phyloP scores from a whole-genome alignment of 495 filamentous ascomycete species.

The Penicillium ucsense region DNA sequence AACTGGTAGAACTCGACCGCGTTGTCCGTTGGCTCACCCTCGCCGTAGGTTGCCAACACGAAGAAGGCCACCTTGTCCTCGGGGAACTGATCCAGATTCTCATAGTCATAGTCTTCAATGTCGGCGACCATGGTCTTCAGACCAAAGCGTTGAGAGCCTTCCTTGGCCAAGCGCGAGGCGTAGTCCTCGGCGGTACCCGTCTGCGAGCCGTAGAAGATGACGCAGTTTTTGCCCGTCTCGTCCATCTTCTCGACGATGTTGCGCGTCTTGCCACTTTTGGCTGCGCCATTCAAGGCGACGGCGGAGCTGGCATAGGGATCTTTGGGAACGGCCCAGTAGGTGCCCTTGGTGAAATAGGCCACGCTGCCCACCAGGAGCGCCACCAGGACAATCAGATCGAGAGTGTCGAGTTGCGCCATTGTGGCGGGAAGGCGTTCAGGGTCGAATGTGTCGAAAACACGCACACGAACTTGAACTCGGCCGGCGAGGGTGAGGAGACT shows the following conservation, averaged over 20 bases:
- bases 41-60: conserved; percentile 93
- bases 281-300: conserved; percentile 53
- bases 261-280: conserved; percentile 77
- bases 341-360: conserved; percentile 96
- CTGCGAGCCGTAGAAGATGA: conserved; percentile 97
- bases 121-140: conserved; percentile 98
- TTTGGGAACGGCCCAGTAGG: conserved; percentile 72
- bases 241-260: conserved; percentile 96
- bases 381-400: conserved; percentile 86
- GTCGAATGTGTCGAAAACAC: neutral
- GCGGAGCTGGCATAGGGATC: conserved; percentile 76
- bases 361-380: conserved; percentile 75
- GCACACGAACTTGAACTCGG: neutral
- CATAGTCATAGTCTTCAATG: conserved; percentile 95
- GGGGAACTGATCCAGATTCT: conserved; percentile 82
- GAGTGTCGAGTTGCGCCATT: conserved; percentile 94
- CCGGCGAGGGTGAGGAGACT: too few species aligned
- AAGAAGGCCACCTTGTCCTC: conserved; percentile 90
- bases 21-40: conserved; percentile 98
- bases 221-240: conserved; percentile 89
- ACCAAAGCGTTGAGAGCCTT: conserved; percentile 91
- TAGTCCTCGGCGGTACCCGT: conserved; percentile 99
- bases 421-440: conserved; percentile 5
- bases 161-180: conserved; percentile 92
- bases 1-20: conserved; percentile 99